Evolutionary conservation across 2,329 filamentous ascomycete genomes (phyloP), one percentile per base, ranked within the genome.

Genomic region (Hyphodiscus sp.): DNA sequence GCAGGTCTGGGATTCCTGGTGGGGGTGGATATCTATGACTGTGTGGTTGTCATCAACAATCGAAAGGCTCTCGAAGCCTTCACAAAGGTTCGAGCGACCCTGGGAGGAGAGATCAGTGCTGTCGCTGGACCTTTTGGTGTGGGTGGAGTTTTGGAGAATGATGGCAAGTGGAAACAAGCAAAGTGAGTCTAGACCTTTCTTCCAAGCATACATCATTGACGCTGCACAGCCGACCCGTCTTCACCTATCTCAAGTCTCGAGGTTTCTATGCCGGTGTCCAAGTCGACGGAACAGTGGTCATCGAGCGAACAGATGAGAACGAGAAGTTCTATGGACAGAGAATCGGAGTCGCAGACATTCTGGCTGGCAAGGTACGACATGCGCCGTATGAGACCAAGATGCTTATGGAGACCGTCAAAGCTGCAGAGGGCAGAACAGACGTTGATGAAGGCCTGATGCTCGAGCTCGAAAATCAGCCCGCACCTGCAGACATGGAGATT

Each of bases 1-100:
- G 83, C 89, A 1, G 90, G 87, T 0, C 78, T 96, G 33, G 92
- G 91, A 38, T 96, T 97, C 66, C 80, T 96, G 50, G 85, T 91
- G 6, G 92, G 91, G 2, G 87, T 96, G 42, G 92, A 97, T 67
- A 91, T 96, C 30, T 97, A 96, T 74, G 92, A 97, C 69, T 96
- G 91, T 66, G 87, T 97, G 15, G 80, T 96, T 9, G 87, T 96
- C 38, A 91, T 96, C 67, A 96, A 95, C 73, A 91, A 87, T 45
- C 82, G 88, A 45, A 80, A 89, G 53, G 90, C 91, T 7, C 74
- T 97, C 46, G 87, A 96, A 61, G 83, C 87, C 0, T 95, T 96
- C 67, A 90, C 88, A 38, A 85, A 84, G 54, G 74, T 92, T 2
- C 81, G 86, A 50, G 83, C 90, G 52, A 94, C 88, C 0, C 74